Base-by-base conservation (phyloP, 1,284 basidiomycete species). In the Athelia sp. region DNA sequence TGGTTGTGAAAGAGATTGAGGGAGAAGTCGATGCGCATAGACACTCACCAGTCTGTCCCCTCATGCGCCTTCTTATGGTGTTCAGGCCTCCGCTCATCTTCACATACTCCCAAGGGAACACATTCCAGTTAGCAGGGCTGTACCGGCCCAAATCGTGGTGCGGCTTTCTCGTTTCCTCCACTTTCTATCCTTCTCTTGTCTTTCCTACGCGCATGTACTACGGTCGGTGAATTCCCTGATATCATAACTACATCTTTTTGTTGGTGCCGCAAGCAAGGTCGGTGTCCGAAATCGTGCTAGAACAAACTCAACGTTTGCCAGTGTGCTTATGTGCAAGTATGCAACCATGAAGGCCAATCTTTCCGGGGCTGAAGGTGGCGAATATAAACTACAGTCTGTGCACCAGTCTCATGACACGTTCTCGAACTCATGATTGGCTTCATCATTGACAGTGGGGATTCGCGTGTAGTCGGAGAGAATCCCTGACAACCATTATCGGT, bases 11-110 rank as follows among this genome's bases (percentile, higher is more conserved):
- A 34, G 59, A 54, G 38, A 46, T 48, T 51, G 24, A 35, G 36
- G 35, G 38, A 24, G 50, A 34, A 31, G 50, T 17, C n/a, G 34
- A 24, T 38, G 38, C 34, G 32, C 45, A 26, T 43, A 43, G 34
- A 45, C 44, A 43, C 50, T 51, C 54, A 62, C 53, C 62, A 66
- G 64, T 66, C 64, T 61, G 64, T 66, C 64, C 61, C 50, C 48
- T 46, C 45, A 60, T 58, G 52, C 54, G 57, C 43, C 51, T 51
- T 47, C 44, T 43, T 50, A 44, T 36, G 43, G 44, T 26, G 44
- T 50, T 58, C 58, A 55, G 56, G 48, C 8, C 19, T n/a, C 17
- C 31, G 42, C 46, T 51, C 43, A 45, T 45, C n/a, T 21, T 26
- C 24, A 21, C 22, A 9, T 21, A 45, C 24, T n/a, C 10, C n/a